These are phyloP conservation scores for Phytophthora pini DNA, from an alignment of 352 stramenopile species.

Conservation along the genomic window DNA sequence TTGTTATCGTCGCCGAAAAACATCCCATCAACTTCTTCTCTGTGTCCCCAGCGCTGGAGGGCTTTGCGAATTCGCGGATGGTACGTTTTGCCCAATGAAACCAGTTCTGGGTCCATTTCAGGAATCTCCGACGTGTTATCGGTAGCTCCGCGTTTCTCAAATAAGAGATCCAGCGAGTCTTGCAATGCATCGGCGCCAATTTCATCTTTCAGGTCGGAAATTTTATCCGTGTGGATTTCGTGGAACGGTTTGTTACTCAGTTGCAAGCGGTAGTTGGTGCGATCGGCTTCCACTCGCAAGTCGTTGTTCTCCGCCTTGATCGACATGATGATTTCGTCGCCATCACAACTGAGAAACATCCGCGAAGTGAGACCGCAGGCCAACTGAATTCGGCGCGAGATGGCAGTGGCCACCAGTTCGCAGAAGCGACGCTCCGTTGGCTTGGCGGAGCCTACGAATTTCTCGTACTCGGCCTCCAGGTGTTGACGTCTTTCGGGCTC, in stretches of 20 bases:
- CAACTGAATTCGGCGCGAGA: conserved; percentile 66
- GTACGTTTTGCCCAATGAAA: conserved; percentile 52
- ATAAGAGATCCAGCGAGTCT: conserved; percentile 56
- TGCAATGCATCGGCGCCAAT: conserved; percentile 47
- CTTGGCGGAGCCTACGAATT: conserved; percentile 42
- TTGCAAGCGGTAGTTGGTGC: conserved; percentile 67
- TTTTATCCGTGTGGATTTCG: conserved; percentile 60
- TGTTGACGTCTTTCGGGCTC: conserved; percentile 33
- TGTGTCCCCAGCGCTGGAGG: conserved; percentile 68
- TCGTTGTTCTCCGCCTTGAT: conserved; percentile 77
- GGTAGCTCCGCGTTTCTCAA: conserved; percentile 43
- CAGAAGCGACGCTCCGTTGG: conserved; percentile 62
- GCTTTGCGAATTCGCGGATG: conserved; percentile 54
- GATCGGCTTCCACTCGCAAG: conserved; percentile 69
- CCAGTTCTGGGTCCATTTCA: conserved; percentile 71
- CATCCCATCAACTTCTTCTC: conserved; percentile 70
- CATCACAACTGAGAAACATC: conserved; percentile 71
- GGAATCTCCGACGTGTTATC: conserved; percentile 42
- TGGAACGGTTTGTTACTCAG: conserved; percentile 77
- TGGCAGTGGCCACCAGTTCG: conserved; percentile 60
- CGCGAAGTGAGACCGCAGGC: conserved; percentile 73
- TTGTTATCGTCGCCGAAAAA: conserved; percentile 47
- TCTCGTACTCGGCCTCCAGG: conserved; percentile 64
- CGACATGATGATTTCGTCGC: conserved; percentile 79
- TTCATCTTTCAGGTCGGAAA: conserved; percentile 50